These are phyloP conservation scores for Aspergillus neoniger DNA, from an alignment of 2,329 filamentous ascomycete species.

Conservation along the genomic window DNA sequence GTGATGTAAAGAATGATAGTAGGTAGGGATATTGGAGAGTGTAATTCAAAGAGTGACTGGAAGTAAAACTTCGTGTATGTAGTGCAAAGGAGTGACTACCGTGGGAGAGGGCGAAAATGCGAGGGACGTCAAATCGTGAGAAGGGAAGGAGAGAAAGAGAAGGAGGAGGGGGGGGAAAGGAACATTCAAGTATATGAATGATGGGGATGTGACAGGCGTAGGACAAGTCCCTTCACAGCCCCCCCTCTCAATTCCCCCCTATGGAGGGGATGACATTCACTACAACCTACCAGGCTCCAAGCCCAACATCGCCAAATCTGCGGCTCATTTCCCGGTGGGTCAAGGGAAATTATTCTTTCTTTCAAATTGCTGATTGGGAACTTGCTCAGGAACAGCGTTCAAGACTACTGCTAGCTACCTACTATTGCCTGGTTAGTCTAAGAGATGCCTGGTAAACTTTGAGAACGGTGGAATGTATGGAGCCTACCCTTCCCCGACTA, in stretches of 20 bases:
- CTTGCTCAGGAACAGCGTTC: background rate
- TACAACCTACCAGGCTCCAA: background rate
- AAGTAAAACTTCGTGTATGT: conserved; percentile 20
- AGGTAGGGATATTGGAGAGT: conserved; percentile 3
- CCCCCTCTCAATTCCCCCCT: conserved; percentile 3
- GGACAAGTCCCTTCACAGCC: background rate
- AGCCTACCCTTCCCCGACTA: background rate
- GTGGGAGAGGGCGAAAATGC: conserved; percentile 13
- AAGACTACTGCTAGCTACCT: background rate
- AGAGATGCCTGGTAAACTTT: conserved; percentile 2
- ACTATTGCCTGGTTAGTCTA: background rate
- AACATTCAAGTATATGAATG: conserved; percentile 15
- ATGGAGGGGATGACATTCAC: conserved; percentile 1
- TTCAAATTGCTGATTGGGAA: background rate
- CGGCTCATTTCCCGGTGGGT: conserved; percentile 11
- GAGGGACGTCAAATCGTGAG: conserved; percentile 12
- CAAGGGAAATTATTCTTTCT: conserved; percentile 1
- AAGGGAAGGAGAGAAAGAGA: conserved; percentile 18
- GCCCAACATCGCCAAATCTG: conserved; percentile 6
- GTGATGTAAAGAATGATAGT: conserved; percentile 3
- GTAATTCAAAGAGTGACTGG: conserved; percentile 30
- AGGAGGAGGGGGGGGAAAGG: conserved; percentile 17
- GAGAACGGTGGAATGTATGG: conserved; percentile 6
- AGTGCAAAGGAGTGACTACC: conserved; percentile 26
- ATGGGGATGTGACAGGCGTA: background rate